Evolutionary conservation across 164 flowering plant genomes (phyloP), one percentile per base, ranked within the genome.

Genomic region (Umbellularia californica): DNA sequence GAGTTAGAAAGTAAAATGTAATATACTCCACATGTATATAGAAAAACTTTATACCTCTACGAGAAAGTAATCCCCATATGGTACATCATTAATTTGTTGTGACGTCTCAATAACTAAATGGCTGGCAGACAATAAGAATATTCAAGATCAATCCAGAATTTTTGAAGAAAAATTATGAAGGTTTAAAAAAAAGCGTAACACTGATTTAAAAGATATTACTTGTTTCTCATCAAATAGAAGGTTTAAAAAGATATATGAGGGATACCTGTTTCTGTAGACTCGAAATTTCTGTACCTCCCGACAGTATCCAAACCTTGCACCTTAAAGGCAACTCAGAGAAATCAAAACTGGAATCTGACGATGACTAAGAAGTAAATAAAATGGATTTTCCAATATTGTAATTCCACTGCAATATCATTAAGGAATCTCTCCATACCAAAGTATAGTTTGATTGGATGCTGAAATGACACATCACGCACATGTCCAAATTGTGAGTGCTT

Each of bases 371-470:
- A 64, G 55, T 19, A 63, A 41, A 41, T 41, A 41, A 41, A 41
- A 41, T 2, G 9, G 47, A 9, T 41, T 41, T 41, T 41, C 47
- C 47, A 41, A 41, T 41, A 41, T 1, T 41, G 47, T 41, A 41
- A 41, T 41, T 41, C 47, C 47, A 41, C 2, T 41, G 47, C 10
- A 23, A 71, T n/a, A 50, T 25, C 27, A 73, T 23, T 28, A 55
- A 58, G 35, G 24, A 12, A 17, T 28, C 70, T 35, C 58, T 5
- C 25, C 79, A 69, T 90, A 93, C 99, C 99, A 77, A 95, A 85
- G 76, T 91, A 93, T 2, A 95, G 12, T 84, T 95, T 95, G 55
- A 95, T 91, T 19, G 99, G 99, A 84, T 95, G 99, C 70, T 86
- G 92, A 81, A 95, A 95, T 69, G 94, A 90, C 30, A 86, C 74